Evolutionary conservation across 345 rosid genomes (phyloP).

Genomic region (Camelina laxa): DNA sequence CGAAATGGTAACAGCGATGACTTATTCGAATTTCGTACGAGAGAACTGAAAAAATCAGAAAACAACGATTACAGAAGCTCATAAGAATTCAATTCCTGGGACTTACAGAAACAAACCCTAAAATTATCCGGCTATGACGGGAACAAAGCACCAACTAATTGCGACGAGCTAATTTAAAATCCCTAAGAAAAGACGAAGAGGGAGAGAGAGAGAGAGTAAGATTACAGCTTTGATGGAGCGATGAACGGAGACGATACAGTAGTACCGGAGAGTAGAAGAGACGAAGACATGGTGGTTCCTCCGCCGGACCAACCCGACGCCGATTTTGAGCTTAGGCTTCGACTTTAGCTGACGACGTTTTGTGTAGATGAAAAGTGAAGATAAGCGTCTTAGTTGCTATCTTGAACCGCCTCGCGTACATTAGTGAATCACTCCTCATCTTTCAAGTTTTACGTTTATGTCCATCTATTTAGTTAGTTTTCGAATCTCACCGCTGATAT

Average conservation of each 20-base stretch:
- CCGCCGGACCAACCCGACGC: conserved; percentile 43
- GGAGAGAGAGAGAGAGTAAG: neutral
- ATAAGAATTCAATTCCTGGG: neutral
- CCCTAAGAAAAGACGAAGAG: conserved; percentile 24
- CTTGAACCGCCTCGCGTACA: conserved; percentile 6
- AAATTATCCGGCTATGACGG: neutral
- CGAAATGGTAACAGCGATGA: conserved; percentile 28
- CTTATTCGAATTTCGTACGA: conserved; percentile 31
- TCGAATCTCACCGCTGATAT: conserved; percentile 2
- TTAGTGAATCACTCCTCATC: neutral
- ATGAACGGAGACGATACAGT: conserved; percentile 55
- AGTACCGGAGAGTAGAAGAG: conserved; percentile 61
- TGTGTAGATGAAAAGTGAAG: neutral
- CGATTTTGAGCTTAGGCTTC: conserved; percentile 11
- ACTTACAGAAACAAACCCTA: conserved; percentile 16
- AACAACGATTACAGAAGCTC: neutral
- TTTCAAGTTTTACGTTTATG: neutral
- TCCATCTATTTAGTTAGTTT: neutral
- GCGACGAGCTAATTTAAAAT: conserved; percentile 2
- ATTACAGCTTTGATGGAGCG: conserved; percentile 56
- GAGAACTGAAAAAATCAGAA: conserved; percentile 39
- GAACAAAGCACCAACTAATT: neutral
- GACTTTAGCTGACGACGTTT: neutral
- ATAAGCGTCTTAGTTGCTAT: conserved; percentile 5
- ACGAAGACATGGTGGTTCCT: conserved; percentile 57